phyloP scores from a whole-genome alignment of 2,329 filamentous ascomycete genomes.

The Paecilomyces formosus region DNA sequence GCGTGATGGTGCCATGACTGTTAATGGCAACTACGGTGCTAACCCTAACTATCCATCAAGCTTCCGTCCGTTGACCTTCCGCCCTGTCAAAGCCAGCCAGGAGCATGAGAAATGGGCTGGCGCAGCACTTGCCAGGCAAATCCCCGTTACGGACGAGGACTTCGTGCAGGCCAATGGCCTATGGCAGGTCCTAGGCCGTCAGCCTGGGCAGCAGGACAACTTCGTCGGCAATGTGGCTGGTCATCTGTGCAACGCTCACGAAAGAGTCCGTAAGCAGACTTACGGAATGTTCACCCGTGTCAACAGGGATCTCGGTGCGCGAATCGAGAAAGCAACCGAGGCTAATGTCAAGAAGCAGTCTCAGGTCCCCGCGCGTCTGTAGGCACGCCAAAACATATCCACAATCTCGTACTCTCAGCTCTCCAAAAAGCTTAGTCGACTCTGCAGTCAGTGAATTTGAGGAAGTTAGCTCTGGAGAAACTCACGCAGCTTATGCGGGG shows the following conservation, averaged over 20 bases:
- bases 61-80: slow-evolving; percentile 29
- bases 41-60: slow-evolving; percentile 48
- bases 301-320: slow-evolving; percentile 45
- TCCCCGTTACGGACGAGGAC: slow-evolving; percentile 38
- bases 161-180: slow-evolving; percentile 37
- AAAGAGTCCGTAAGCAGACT: slow-evolving; percentile 49
- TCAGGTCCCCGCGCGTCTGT: slow-evolving; percentile 18
- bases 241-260: slow-evolving; percentile 48
- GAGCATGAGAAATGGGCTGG: slow-evolving; percentile 40
- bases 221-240: slow-evolving; percentile 53
- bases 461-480: background rate
- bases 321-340: slow-evolving; percentile 50
- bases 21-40: slow-evolving; percentile 56
- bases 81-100: slow-evolving; percentile 33
- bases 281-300: slow-evolving; percentile 56
- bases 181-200: slow-evolving; percentile 36
- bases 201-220: slow-evolving; percentile 53
- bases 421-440: too few relatives aligned
- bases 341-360: slow-evolving; percentile 13
- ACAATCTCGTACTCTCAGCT: too few relatives aligned
- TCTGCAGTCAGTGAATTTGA: too few relatives aligned
- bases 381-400: slow-evolving; percentile 5
- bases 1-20: slow-evolving; percentile 64
- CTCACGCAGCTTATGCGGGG: background rate
- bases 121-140: slow-evolving; percentile 29